Evolutionary conservation across 768 basidiomycete species (phyloP).

Genomic region (Lactarius psammicola): DNA sequence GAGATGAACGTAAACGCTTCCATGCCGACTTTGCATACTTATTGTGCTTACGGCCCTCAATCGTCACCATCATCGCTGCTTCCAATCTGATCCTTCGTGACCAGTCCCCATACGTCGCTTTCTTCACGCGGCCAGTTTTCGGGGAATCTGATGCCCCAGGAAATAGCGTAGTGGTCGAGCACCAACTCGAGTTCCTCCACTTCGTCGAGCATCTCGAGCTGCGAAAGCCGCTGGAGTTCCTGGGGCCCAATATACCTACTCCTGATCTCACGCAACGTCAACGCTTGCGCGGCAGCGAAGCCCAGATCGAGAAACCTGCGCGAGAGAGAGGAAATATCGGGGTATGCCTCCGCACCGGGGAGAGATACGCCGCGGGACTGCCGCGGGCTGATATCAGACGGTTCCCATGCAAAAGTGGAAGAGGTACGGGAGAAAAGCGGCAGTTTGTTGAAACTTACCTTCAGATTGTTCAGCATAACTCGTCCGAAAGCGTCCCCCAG

Average conservation of each 20-base stretch:
- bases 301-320: constrained; percentile 57
- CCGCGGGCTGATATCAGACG: neutral
- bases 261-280: constrained; percentile 71
- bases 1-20: neutral
- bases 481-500: constrained; percentile 85
- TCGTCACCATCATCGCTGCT: constrained; percentile 6
- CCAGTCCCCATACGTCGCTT: constrained; percentile 13
- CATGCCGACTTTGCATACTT: neutral
- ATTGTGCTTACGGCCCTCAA: neutral
- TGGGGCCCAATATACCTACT: constrained; percentile 43
- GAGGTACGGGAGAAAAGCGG: too few relatives aligned
- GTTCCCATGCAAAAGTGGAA: neutral
- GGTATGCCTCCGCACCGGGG: constrained; percentile 68
- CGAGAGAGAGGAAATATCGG: constrained; percentile 53
- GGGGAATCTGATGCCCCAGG: constrained; percentile 55
- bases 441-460: constrained; percentile 48
- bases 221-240: constrained; percentile 67
- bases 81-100: constrained; percentile 1
- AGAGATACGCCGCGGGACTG: constrained; percentile 50
- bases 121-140: constrained; percentile 1
- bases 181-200: constrained; percentile 93
- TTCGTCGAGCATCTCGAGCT: constrained; percentile 88
- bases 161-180: constrained; percentile 83
- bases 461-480: constrained; percentile 88
- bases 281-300: constrained; percentile 53